Base-by-base conservation (phyloP, 139 green algal species). In the Coccomyxa sp. region DNA sequence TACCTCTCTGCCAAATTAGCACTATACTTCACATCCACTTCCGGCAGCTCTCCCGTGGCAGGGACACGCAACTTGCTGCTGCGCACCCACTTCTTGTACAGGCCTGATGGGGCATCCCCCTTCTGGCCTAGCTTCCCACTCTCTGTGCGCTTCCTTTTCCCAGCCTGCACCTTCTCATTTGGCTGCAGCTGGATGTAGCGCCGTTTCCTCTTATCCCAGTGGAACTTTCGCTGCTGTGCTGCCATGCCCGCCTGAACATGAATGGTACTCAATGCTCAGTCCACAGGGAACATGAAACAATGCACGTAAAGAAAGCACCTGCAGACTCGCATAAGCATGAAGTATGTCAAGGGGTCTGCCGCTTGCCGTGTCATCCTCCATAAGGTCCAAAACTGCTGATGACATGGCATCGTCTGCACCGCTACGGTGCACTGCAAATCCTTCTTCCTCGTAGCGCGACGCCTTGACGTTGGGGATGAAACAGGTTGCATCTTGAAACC, bases 181-280 rank as follows among this genome's bases (percentile, higher is more conserved):
- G 88, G 83, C 30, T 87, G 84, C 74, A 95, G 86, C 86, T 93
- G 90, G 25, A 97, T 91, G 66, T 96, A 96, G 75, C 88, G 88
- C 83, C 90, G 90, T 74, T 90, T 84, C 21, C 88, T 85, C 83
- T 94, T 95, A 91, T 97, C 94, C 94, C 93, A 97, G 67, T 96
- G 90, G 83, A 82, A 95, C n/a, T 83, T 79, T 63, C 90, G 84
- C 58, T 88, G 77, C 75, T 90, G 85, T 15, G 84, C 79, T 0
- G 77, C 59, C 88, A 95, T 93, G 63, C 83, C 88, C 60, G 87
- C 83, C 84, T 86, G 84, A 77, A 80, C 51, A 82, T 17, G 58
- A 7, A 51, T 7, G 7, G 7, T 11, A 3, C 38, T 51, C 38
- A 51, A 51, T 51, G 38, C 7, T 51, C 38, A 51, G 38, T 51